Evolutionary conservation across 805 yeast species (phyloP).

Genomic region (Myxozyma kluyveri): DNA sequence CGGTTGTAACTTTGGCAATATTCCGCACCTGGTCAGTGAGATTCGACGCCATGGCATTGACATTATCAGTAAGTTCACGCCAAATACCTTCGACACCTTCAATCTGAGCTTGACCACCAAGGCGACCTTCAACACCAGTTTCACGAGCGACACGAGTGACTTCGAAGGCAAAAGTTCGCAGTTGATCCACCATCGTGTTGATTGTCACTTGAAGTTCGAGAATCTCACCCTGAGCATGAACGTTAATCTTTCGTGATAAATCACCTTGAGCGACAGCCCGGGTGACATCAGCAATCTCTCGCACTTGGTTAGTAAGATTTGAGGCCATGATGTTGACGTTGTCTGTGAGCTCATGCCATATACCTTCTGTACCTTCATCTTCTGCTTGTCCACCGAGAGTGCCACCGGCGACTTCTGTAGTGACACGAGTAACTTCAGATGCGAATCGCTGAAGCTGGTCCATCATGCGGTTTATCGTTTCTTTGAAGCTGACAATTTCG

Average conservation of each 20-base stretch:
- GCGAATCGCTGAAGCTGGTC: conserved; percentile 81
- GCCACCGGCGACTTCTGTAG: conserved; percentile 88
- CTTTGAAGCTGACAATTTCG: conserved; percentile 73
- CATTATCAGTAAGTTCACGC: conserved; percentile 82
- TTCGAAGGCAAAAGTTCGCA: conserved; percentile 78
- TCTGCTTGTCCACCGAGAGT: conserved; percentile 87
- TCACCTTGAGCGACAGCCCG: conserved; percentile 88
- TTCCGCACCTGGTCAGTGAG: conserved; percentile 85
- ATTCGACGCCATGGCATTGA: conserved; percentile 86
- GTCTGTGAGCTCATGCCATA: conserved; percentile 83
- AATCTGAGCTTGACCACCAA: conserved; percentile 84
- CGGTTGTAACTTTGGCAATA: conserved; percentile 83
- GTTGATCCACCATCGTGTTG: conserved; percentile 84
- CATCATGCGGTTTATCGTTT: conserved; percentile 84
- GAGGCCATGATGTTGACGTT: conserved; percentile 88
- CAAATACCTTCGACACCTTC: conserved; percentile 81
- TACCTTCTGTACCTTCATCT: conserved; percentile 79
- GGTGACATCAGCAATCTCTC: conserved; percentile 88
- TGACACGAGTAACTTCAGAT: conserved; percentile 76
- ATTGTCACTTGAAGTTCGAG: conserved; percentile 80
- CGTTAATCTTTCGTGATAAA: conserved; percentile 75
- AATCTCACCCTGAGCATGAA: conserved; percentile 89
- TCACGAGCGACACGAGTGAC: conserved; percentile 85
- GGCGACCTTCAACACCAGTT: conserved; percentile 83
- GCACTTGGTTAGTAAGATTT: conserved; percentile 80